Base-by-base conservation (phyloP, 2,329 filamentous ascomycete species). In the Aureobasidium sp. region DNA sequence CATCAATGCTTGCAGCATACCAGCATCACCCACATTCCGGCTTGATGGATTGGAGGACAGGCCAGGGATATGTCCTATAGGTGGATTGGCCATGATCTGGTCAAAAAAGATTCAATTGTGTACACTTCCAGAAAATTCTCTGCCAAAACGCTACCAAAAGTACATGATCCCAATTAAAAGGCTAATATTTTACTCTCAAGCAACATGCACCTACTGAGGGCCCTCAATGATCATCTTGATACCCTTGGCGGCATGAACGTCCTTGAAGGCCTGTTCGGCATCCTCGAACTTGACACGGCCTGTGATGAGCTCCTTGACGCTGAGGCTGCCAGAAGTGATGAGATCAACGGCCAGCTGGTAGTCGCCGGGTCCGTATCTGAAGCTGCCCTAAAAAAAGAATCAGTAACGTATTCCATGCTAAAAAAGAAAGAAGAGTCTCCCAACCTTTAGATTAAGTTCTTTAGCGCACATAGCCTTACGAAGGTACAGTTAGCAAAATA, bases 221-320 rank as follows among this genome's bases (percentile, higher is more conserved):
- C 76, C 77, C 61, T 75, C 73, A 57, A 79, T 78, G 53, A 87
- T 80, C 75, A 70, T 80, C 81, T 84, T 81, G 62, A 91, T 87
- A 58, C 88, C 83, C 77, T 92, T 86, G 7, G 90, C 91, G 66
- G 83, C 82, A 80, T 90, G 90, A 49, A 95, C 91, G 76, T 90
- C 88, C 71, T 86, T 81, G 72, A 96, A 96, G 0, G 92, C 92
- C 70, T 87, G 79, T 76, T 95, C 90, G 0, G 92, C 92, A 64
- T 93, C 80, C 67, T 84, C 78, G 70, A 97, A 96, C 48, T 81
- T 79, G 60, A 96, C 90, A 16, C 85, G 83, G 32, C 82, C 81
- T 14, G 88, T 90, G 65, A 96, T 85, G 64, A 96, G 80, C 73
- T 84, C 84, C 82, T 93, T 93, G 42, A 85, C 81, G 49, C 78